These are phyloP conservation scores for Citrullus colocynthis DNA, from an alignment of 306 rosid genomes.

Conservation along the genomic window DNA sequence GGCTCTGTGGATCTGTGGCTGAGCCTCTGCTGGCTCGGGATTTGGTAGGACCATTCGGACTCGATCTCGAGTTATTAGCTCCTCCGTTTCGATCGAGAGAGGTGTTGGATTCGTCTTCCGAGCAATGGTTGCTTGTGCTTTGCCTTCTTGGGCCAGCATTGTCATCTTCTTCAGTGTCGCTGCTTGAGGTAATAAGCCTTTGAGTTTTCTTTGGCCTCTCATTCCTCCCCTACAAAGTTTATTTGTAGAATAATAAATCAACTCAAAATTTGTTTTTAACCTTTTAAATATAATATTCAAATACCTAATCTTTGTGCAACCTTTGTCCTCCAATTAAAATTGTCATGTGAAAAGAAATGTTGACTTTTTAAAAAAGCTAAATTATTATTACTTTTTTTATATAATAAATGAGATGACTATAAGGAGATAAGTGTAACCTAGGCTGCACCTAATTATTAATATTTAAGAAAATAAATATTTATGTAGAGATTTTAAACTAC, in stretches of 20 bases:
- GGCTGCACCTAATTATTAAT: too few relatives aligned
- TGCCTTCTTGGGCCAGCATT: constrained; percentile 26
- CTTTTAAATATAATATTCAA: too few relatives aligned
- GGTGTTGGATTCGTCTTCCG: constrained; percentile 50
- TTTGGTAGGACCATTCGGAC: constrained; percentile 27
- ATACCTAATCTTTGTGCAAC: too few relatives aligned
- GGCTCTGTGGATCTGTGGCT: constrained; percentile 69
- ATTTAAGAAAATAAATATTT: too few relatives aligned
- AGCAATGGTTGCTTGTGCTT: constrained; percentile 46
- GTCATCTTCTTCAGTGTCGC: constrained; percentile 30
- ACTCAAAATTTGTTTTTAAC: too few relatives aligned
- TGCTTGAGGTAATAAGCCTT: constrained; percentile 20
- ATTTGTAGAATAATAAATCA: not conserved
- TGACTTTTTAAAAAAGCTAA: too few relatives aligned
- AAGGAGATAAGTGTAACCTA: too few relatives aligned
- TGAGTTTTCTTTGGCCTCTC: constrained; percentile 33
- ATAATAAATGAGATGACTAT: too few relatives aligned
- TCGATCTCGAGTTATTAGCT: constrained; percentile 27
- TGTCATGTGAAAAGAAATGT: too few relatives aligned
- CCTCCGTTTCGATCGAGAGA: constrained; percentile 27
- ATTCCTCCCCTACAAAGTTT: constrained; percentile 19
- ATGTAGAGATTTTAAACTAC: too few relatives aligned
- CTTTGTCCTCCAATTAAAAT: too few relatives aligned
- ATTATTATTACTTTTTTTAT: too few relatives aligned
- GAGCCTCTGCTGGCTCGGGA: constrained; percentile 43